These are phyloP conservation scores for Cyberlindnera nakhonratchasimensis DNA, from an alignment of 805 yeast genomes.

Conservation along the genomic window DNA sequence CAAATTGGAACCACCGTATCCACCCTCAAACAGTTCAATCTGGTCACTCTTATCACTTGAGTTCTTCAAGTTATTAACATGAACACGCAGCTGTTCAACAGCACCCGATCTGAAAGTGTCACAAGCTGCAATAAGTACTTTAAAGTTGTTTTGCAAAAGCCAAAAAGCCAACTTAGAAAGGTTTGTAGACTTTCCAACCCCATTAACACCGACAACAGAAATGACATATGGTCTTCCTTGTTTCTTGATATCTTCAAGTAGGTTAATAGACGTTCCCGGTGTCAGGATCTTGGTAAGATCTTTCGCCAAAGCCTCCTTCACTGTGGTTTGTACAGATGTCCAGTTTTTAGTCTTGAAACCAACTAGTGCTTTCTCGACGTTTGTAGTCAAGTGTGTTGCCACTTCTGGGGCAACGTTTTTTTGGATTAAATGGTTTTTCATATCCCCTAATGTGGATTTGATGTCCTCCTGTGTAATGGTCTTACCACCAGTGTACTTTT, in stretches of 20 bases:
- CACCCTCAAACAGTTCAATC: slow-evolving; percentile 81
- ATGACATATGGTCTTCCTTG: slow-evolving; percentile 73
- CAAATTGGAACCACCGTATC: slow-evolving; percentile 93
- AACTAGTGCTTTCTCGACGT: slow-evolving; percentile 63
- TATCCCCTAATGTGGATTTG: slow-evolving; percentile 56
- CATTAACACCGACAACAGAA: slow-evolving; percentile 96
- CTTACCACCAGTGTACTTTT: slow-evolving; percentile 65
- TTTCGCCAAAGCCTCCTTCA: slow-evolving; percentile 59
- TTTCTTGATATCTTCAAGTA: slow-evolving; percentile 67
- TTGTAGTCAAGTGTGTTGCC: slow-evolving; percentile 65
- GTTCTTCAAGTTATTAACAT: slow-evolving; percentile 76
- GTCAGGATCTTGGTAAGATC: slow-evolving; percentile 74
- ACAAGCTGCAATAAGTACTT: slow-evolving; percentile 90
- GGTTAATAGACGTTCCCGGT: slow-evolving; percentile 86
- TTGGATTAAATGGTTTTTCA: slow-evolving; percentile 72
- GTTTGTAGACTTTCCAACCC: slow-evolving; percentile 96
- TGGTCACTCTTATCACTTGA: slow-evolving; percentile 51
- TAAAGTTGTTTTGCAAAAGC: slow-evolving; percentile 85
- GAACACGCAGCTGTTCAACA: slow-evolving; percentile 94
- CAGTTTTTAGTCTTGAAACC: slow-evolving; percentile 72
- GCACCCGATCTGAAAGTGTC: slow-evolving; percentile 98
- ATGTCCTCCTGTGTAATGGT: slow-evolving; percentile 62
- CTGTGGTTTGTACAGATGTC: slow-evolving; percentile 71
- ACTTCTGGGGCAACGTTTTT: slow-evolving; percentile 92
- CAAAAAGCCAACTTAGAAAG: slow-evolving; percentile 92